Evolutionary conservation across 176 grass and related monocot genomes (phyloP).

Genomic region (Aegilops tauschii): DNA sequence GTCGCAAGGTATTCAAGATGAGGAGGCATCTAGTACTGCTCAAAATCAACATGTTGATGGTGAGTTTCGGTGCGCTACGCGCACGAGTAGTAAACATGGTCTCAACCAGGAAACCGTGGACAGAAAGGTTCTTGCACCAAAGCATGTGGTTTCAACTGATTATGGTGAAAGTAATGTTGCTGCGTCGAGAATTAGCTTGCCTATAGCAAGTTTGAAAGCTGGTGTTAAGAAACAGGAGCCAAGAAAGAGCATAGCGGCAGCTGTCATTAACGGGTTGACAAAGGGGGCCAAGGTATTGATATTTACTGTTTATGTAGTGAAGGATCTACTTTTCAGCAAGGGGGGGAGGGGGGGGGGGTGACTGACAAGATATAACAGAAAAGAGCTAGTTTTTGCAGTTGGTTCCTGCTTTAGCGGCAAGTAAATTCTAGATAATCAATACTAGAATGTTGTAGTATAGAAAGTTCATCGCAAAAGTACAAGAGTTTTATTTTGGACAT

Average conservation of each 20-base stretch:
- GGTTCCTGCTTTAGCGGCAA: neutral
- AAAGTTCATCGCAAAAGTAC: constrained; percentile 13
- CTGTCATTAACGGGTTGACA: neutral
- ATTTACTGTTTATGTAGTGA: neutral
- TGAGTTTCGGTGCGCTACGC: neutral
- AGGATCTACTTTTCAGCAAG: neutral
- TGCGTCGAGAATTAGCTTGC: constrained; percentile 36
- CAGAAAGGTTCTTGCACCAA: constrained; percentile 37
- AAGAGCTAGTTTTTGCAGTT: neutral
- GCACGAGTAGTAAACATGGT: constrained; percentile 13
- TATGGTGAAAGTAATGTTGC: constrained; percentile 22
- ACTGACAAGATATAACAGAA: constrained; percentile 2
- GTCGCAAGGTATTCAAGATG: constrained; percentile 24
- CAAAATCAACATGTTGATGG: constrained; percentile 14
- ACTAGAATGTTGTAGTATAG: neutral
- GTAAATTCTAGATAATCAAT: neutral
- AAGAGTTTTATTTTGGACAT: neutral
- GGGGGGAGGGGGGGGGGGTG: neutral
- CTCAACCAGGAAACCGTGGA: neutral
- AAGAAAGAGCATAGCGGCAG: neutral
- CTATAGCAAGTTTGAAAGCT: constrained; percentile 20
- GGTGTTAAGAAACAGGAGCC: neutral
- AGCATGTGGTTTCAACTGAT: constrained; percentile 28
- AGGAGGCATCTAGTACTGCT: constrained; percentile 25
- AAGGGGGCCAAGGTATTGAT: constrained; percentile 35